Evolutionary conservation across 2,329 filamentous ascomycete species (phyloP), one percentile per base, ranked within the genome.

Genomic region (Hymenoscyphus scutula): DNA sequence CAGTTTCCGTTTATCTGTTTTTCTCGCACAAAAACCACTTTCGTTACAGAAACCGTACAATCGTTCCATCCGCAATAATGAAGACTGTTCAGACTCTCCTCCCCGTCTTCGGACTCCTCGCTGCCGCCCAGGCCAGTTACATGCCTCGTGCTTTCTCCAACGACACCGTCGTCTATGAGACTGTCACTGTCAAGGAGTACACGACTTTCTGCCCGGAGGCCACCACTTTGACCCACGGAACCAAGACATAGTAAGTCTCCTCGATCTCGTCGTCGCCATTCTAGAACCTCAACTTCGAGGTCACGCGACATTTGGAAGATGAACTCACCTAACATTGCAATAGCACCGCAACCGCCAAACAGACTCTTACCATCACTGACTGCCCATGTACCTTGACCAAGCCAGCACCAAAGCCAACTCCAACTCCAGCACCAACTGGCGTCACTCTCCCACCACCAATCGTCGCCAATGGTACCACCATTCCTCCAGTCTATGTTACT

Each of bases 341-440:
- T 13, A 62, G 79, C 74, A 89, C 84, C 70, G 80, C 92, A 77
- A 87, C 86, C 68, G 78, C 82, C 78, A 82, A 78, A 56, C 77
- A 78, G 60, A 77, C 77, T 61, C 69, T 81, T 71, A 81, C 80
- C 69, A 74, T 82, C 70, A 78, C 76, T 64, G 71, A 78, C 70
- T 80, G 79, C 71, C 76, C 79, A 56, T 69, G 65, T 59, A 66
- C 65, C 15, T 54, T 57, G 25, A 65, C 61, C 27, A 64, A 53
- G 17, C 34, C 34, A 37, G 2, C 34, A 13, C 34, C 34, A 37
- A 37, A 37, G 34, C 51, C 53, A 55, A 27, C 30, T 53, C 23
- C 25, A 15, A 37, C 48, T 6, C 45, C 57, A 45, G 19, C 58
- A 7, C 62, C 60, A 19, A 25, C 25, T 25, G 60, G 19, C 2